phyloP scores from a whole-genome alignment of 2,329 filamentous ascomycete genomes.

The Penicillium thymicola region DNA sequence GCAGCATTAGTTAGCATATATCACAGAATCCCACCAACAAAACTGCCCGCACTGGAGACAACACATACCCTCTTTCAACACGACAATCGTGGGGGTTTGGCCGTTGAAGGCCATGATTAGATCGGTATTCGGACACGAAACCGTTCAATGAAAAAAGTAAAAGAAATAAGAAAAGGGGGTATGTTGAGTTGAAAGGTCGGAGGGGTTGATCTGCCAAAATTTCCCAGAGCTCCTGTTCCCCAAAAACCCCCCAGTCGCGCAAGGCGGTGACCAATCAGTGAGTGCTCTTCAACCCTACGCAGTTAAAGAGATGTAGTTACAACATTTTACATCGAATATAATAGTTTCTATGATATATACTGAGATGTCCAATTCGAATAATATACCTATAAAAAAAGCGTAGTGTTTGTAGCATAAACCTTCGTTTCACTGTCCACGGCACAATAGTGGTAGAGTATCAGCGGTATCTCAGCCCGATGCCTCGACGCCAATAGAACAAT shows the following conservation, averaged over 20 bases:
- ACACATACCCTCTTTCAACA: constrained; percentile 87
- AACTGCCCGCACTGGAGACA: constrained; percentile 20
- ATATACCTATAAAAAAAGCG: neutral
- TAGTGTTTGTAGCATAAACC: neutral
- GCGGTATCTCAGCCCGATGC: neutral
- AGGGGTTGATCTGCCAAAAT: constrained; percentile 42
- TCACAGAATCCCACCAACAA: constrained; percentile 21
- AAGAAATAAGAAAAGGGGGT: constrained; percentile 22
- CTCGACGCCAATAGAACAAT: constrained; percentile 6
- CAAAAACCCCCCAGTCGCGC: constrained; percentile 29
- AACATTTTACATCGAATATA: neutral
- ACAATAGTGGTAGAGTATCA: constrained; percentile 3
- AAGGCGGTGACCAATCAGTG: constrained; percentile 37
- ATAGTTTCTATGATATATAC: neutral
- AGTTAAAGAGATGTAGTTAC: neutral
- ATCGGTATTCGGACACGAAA: constrained; percentile 22
- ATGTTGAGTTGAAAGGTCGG: constrained; percentile 29
- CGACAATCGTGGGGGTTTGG: constrained; percentile 95
- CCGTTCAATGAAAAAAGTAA: constrained; percentile 16
- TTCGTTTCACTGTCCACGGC: neutral
- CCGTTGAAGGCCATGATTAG: constrained; percentile 87
- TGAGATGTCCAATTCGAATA: neutral
- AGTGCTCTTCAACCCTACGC: constrained; percentile 13
- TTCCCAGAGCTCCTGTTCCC: constrained; percentile 39
- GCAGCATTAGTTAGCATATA: constrained; percentile 26